Evolutionary conservation across 371 early-diverging fungal genomes (phyloP).

Genomic region (Mortierella sp.): DNA sequence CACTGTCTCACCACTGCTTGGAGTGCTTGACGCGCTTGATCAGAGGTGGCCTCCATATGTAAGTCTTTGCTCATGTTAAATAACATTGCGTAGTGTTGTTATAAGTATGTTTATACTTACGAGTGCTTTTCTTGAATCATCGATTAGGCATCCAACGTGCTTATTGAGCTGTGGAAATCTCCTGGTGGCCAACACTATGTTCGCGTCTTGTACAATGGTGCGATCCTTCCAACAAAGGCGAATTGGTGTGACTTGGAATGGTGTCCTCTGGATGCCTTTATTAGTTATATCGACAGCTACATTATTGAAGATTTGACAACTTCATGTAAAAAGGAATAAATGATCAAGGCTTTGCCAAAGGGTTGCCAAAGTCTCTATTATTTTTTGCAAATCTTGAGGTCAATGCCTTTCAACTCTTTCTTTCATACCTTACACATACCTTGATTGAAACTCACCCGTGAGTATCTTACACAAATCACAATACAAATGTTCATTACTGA

Average conservation of each 20-base stretch:
- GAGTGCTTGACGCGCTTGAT: conserved; percentile 56
- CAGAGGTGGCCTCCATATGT: conserved; percentile 74
- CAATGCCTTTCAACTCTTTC: neutral
- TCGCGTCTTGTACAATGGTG: conserved; percentile 68
- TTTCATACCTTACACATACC: neutral
- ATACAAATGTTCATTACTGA: neutral
- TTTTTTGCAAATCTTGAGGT: neutral
- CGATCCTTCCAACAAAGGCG: conserved; percentile 44
- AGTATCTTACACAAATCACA: too few relatives aligned
- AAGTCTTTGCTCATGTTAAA: conserved; percentile 3
- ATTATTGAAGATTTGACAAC: conserved; percentile 50
- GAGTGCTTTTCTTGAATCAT: neutral
- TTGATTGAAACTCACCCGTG: too few relatives aligned
- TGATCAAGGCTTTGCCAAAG: conserved; percentile 1
- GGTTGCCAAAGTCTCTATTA: neutral
- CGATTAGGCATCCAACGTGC: conserved; percentile 60
- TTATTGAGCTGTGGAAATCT: conserved; percentile 70
- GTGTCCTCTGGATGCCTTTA: conserved; percentile 62
- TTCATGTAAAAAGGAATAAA: conserved; percentile 36
- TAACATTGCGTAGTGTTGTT: neutral
- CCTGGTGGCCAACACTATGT: conserved; percentile 53
- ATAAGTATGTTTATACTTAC: too few relatives aligned
- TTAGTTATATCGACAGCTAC: conserved; percentile 48
- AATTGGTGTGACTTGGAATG: conserved; percentile 67
- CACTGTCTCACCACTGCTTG: conserved; percentile 63